phyloP scores from a whole-genome alignment of 2,329 filamentous ascomycete species.

The Furcasterigmium furcatum region DNA sequence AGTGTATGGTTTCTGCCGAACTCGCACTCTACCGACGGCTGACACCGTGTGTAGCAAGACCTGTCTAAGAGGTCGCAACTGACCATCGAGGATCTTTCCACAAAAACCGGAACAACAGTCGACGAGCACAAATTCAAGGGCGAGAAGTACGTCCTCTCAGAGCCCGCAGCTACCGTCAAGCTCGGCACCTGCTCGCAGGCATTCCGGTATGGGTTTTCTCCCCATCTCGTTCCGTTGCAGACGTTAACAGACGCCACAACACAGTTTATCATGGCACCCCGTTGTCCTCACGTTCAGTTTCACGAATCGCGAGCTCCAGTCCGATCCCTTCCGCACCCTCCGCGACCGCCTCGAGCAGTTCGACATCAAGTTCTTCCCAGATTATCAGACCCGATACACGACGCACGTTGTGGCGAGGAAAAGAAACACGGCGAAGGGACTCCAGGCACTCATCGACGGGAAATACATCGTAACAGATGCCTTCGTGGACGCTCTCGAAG shows the following conservation, averaged over 20 bases:
- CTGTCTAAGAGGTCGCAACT: conserved; percentile 65
- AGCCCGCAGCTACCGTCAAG: conserved; percentile 60
- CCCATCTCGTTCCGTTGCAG: too few species aligned
- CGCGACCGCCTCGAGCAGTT: conserved; percentile 70
- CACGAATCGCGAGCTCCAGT: conserved; percentile 65
- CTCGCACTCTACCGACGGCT: too few species aligned
- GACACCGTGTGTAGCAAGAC: conserved; percentile 43
- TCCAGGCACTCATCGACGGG: conserved; percentile 82
- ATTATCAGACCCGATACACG: conserved; percentile 68
- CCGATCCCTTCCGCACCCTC: conserved; percentile 60
- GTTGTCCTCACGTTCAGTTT: conserved; percentile 81
- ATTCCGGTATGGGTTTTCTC: conserved; percentile 45
- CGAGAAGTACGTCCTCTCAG: conserved; percentile 47
- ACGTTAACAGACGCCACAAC: background rate
- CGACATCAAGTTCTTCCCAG: conserved; percentile 81
- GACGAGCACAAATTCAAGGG: conserved; percentile 71
- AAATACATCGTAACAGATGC: conserved; percentile 71
- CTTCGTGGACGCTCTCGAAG: conserved; percentile 71
- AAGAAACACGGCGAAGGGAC: conserved; percentile 81
- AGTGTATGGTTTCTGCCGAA: too few species aligned
- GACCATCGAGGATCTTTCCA: conserved; percentile 74
- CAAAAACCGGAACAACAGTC: conserved; percentile 78
- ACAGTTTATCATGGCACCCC: conserved; percentile 74
- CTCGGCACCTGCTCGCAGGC: conserved; percentile 67
- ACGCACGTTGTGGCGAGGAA: conserved; percentile 89